Percentiles rank a stretch among this genome's conserved stretches.
These are phyloP conservation scores for Calonectria ilicicola DNA, from an alignment of 2,329 filamentous ascomycete species.

Conservation along the genomic window DNA sequence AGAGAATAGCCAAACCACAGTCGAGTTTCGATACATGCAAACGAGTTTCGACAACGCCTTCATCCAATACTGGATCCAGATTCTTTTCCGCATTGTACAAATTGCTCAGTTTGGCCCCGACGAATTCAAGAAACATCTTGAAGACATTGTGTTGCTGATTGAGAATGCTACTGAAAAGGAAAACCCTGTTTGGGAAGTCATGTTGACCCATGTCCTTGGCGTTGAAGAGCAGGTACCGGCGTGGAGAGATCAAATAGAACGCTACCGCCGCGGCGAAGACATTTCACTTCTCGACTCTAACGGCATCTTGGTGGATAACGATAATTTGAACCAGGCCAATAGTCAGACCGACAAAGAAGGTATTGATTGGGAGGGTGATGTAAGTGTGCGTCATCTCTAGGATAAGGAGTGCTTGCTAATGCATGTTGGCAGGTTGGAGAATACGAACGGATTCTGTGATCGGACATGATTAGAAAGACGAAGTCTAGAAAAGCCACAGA, in stretches of 20 bases:
- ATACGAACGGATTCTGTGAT: neutral
- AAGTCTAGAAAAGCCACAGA: neutral
- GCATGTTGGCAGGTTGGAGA: neutral
- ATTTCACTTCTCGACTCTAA: constrained; percentile 29
- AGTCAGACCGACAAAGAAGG: neutral
- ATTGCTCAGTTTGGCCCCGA: constrained; percentile 22
- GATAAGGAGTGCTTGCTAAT: neutral
- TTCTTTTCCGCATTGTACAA: constrained; percentile 27
- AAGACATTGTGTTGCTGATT: neutral
- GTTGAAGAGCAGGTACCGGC: constrained; percentile 30
- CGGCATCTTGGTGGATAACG: neutral
- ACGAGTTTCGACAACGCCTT: constrained; percentile 40
- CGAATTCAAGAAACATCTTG: neutral
- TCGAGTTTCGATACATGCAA: constrained; percentile 43
- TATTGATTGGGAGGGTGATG: neutral
- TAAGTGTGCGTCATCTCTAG: neutral
- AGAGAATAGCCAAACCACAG: constrained; percentile 30
- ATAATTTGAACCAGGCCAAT: neutral
- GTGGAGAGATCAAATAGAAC: constrained; percentile 35
- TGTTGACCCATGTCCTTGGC: constrained; percentile 20
- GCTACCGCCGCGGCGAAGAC: constrained; percentile 19
- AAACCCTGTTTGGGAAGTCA: constrained; percentile 19
- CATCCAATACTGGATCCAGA: constrained; percentile 36
- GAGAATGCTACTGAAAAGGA: neutral
- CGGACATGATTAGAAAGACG: neutral